A percentile compares a stretch with the other conserved stretches of the same genome.
Evolutionary conservation across 306 rosid genomes (phyloP).

Genomic region (Herpetospermum pedunculosum): DNA sequence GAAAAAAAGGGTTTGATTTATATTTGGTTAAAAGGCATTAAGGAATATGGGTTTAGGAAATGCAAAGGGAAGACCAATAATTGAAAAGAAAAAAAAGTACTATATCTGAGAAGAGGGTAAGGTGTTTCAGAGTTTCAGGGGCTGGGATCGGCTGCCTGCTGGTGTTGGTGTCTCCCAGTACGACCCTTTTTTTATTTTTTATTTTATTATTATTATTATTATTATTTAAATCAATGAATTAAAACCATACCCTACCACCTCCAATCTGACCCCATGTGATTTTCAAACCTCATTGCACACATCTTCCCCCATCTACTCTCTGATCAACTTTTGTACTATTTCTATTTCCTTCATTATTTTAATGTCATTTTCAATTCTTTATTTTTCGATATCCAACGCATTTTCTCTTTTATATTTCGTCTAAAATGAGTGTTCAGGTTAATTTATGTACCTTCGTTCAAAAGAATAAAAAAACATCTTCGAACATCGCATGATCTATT

Average conservation of each 20-base stretch:
- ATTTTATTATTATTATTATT: too few species aligned
- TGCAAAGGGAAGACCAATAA: background rate
- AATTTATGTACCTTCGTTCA: background rate
- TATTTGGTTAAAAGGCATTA: background rate
- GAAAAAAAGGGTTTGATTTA: too few species aligned
- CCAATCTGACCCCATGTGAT: background rate
- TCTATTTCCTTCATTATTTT: background rate
- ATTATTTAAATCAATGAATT: background rate
- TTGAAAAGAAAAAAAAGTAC: background rate
- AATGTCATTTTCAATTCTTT: background rate
- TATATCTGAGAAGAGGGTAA: background rate
- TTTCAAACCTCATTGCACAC: background rate
- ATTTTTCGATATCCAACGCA: background rate
- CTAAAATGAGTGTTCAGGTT: background rate
- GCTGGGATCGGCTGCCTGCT: constrained; percentile 4
- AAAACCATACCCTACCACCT: background rate
- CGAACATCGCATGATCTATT: background rate
- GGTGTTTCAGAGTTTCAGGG: background rate
- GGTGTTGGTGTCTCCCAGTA: background rate
- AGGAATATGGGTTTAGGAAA: background rate
- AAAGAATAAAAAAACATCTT: background rate
- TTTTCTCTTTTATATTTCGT: background rate
- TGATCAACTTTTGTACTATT: background rate
- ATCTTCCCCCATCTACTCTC: background rate
- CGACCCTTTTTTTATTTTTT: background rate